Evolutionary conservation across 2,329 filamentous ascomycete genomes (phyloP), one percentile per base, ranked within the genome.

Genomic region (Fusarium sp.): DNA sequence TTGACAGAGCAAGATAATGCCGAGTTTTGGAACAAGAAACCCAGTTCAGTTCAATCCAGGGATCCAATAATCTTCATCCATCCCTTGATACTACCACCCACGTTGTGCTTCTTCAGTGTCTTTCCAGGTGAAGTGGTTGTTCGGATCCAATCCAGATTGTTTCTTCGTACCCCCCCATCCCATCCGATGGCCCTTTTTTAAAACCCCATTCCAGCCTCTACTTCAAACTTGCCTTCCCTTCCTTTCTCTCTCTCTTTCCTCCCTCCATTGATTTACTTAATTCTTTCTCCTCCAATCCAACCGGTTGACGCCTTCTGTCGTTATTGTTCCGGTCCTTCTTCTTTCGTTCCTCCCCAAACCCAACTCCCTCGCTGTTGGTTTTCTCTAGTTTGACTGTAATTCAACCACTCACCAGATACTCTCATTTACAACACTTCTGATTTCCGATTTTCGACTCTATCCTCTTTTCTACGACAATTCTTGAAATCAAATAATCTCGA

Each of bases 361-460:
- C 78, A 77, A 79, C 75, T 76, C 79, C 58, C 76, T 80, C 79
- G 74, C 77, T 80, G 74, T 79, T 79, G 79, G 78, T 64, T 69
- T 74, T 74, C 73, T 65, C 73, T 67, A 50, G 67, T 46, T 67
- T 44, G 39, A 51, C 65, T 72, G 48, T 73, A 75, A 74, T 75
- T 58, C 65, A 41, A 52, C 52, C 19, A 51, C 58, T 60, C 62
- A 58, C 61, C 41, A 37, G 57, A 57, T 74, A 62, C 71, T 48
- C 49, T 75, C 72, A 34, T 68, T 75, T 48, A 55, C 54, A 59
- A 46, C 51, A 58, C 54, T 58, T 50, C 21, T 21, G 45, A n/a
- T 52, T 37, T 50, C 57, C 61, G 65, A 63, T 58, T 44, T 48
- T 52, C 34, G 28, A 45, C 43, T n/a, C 23, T 10, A 45, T 45